Evolutionary conservation across 768 basidiomycete species (phyloP).

Genomic region (Trametopsis cervina): DNA sequence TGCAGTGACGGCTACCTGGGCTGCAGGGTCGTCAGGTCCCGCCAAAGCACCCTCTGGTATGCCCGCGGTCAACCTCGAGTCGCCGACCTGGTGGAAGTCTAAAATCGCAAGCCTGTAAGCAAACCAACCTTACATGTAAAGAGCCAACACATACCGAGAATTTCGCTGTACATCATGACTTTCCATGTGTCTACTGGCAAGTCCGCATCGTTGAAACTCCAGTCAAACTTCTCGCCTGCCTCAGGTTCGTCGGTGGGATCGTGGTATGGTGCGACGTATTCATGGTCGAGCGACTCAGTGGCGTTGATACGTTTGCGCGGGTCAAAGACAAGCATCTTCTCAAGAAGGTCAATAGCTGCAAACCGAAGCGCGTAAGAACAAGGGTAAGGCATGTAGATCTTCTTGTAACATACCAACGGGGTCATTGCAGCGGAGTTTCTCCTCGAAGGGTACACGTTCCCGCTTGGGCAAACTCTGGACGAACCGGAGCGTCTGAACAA

Average conservation of each 20-base stretch:
- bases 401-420: conserved; percentile 56
- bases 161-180: conserved; percentile 99
- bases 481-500: conserved; percentile 83
- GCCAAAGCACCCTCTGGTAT: conserved; percentile 63
- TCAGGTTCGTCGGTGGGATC: conserved; percentile 97
- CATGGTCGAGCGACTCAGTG: conserved; percentile 80
- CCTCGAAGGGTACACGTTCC: conserved; percentile 89
- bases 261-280: conserved; percentile 95
- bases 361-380: background rate
- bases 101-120: conserved; percentile 2
- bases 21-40: conserved; percentile 40
- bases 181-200: conserved; percentile 99
- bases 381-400: background rate
- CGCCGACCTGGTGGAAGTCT: conserved; percentile 82
- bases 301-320: conserved; percentile 96
- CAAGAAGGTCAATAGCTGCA: conserved; percentile 87
- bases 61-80: conserved; percentile 32
- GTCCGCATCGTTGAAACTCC: conserved; percentile 99
- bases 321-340: conserved; percentile 99
- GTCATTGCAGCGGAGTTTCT: conserved; percentile 87
- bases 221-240: conserved; percentile 92
- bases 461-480: conserved; percentile 98
- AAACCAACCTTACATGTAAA: background rate
- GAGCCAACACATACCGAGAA: conserved; percentile 58
- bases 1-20: background rate